A percentile compares a stretch with the other conserved stretches of the same genome.
Conservation (phyloP, 768 basidiomycete species). For the Boletus subparvulus region DNA sequence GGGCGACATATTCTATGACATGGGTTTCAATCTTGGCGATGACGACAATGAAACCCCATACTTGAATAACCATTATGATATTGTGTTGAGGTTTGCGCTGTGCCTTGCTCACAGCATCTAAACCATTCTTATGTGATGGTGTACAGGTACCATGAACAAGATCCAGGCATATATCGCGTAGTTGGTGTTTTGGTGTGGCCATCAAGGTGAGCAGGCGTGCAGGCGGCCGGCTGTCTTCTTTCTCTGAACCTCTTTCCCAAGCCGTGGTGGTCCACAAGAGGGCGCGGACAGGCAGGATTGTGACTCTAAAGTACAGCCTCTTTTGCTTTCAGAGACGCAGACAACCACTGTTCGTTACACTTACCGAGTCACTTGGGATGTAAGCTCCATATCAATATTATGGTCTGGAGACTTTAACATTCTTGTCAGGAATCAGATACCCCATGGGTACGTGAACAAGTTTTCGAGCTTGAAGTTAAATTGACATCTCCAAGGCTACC, state of each 20-base stretch:
- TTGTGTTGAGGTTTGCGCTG: constrained; percentile 61
- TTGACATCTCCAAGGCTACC: constrained; percentile 61
- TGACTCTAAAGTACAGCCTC: constrained; percentile 43
- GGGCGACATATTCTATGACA: constrained; percentile 87
- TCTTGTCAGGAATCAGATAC: constrained; percentile 73
- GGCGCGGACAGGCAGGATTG: constrained; percentile 46
- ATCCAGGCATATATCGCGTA: constrained; percentile 71
- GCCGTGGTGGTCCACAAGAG: constrained; percentile 63
- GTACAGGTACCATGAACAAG: constrained; percentile 75
- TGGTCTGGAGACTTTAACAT: constrained; percentile 1
- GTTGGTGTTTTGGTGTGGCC: constrained; percentile 94
- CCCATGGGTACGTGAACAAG: constrained; percentile 58
- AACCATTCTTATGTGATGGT: constrained; percentile 9
- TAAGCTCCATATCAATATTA: constrained; percentile 35
- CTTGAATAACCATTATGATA: constrained; percentile 92
- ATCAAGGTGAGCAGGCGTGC: constrained; percentile 34
- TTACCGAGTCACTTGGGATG: constrained; percentile 86
- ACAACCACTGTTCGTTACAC: constrained; percentile 76
- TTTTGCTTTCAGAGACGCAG: constrained; percentile 60
- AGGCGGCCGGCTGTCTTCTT: not conserved
- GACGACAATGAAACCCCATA: constrained; percentile 67
- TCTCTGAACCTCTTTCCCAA: constrained; percentile 28
- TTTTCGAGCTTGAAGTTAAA: not conserved
- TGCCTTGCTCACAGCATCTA: not conserved
- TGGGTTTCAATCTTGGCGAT: constrained; percentile 89